phyloP scores from a whole-genome alignment of 495 filamentous ascomycete genomes.

The Lasiosphaeria miniovina region DNA sequence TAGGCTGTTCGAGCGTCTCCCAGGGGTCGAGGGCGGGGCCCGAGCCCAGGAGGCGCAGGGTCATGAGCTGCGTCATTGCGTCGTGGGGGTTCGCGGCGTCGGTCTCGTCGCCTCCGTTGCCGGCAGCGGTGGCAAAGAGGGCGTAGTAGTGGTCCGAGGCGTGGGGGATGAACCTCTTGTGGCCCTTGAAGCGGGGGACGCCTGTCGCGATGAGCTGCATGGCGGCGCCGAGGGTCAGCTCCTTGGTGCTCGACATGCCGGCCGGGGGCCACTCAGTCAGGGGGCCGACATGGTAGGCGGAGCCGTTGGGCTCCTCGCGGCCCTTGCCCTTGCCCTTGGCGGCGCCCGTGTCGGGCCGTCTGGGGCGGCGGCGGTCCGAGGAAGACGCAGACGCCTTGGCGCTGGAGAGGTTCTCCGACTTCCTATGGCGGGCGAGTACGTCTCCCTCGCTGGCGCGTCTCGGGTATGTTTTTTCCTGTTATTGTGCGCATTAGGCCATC shows the following conservation, averaged over 20 bases:
- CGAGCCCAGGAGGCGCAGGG: conserved; percentile 37
- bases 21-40: conserved; percentile 48
- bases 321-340: conserved; percentile 43
- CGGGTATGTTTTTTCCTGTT: conserved; percentile 25
- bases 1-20: conserved; percentile 65
- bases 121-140: conserved; percentile 46
- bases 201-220: conserved; percentile 47
- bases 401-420: conserved; percentile 5
- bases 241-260: conserved; percentile 40
- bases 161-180: conserved; percentile 45
- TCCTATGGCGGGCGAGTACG: conserved; percentile 21
- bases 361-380: conserved; percentile 37
- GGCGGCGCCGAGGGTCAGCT: conserved; percentile 43
- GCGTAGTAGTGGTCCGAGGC: conserved; percentile 49
- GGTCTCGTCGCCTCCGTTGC: conserved; percentile 43
- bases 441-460: conserved; percentile 33
- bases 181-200: conserved; percentile 45
- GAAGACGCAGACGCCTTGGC: neutral
- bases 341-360: conserved; percentile 33
- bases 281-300: conserved; percentile 34
- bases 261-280: conserved; percentile 48
- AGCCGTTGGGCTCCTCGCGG: conserved; percentile 32
- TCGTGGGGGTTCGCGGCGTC: conserved; percentile 45
- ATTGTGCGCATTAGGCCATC: too few species aligned
- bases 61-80: conserved; percentile 49